Evolutionary conservation across 129 eudicot genomes (phyloP), one percentile per base, ranked within the genome.

Genomic region (Deinandra increscens): DNA sequence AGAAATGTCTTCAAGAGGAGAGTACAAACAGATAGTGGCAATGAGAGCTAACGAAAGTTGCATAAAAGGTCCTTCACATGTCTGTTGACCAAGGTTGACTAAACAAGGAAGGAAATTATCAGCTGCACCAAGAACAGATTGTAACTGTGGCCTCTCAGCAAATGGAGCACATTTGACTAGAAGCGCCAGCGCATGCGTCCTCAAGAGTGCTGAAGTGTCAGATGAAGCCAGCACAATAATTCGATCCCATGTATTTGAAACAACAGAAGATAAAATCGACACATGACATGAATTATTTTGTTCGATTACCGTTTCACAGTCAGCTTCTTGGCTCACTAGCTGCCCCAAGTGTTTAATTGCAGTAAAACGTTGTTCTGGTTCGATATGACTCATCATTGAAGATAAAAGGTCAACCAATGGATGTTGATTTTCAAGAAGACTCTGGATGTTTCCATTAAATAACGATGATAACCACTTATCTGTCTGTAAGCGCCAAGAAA

Each of bases 351-450:
- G 98, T 75, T 86, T 81, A 15, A 92, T 78, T 11, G 95, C 95
- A 55, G 85, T 76, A 73, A 75, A 89, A n/a, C 95, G 89, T 37
- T 86, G 98, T 70, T 92, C 98, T 63, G 98, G 98, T 75, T 92
- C 98, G 8, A 82, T 76, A 82, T 89, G 96, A 55, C 83, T 75
- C 77, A 92, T 82, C 84, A 92, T 74, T 64, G 84, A 58, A 61
- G 64, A 63, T 75, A 92, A 54, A 34, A 92, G 80, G 77, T 83
- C 89, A 60, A 83, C 48, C 20, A 92, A 23, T 69, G 88, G 81
- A 58, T 22, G 48, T 78, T 85, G 91, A 83, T 72, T 75, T 33
- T 75, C 82, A 14, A 74, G 74, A 67, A 69, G 70, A 50, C 69
- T 29, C 55, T 83, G 75, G 50, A 78, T 76, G 39, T 85, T 84